A percentile compares a stretch with the other conserved stretches of the same genome.
Evolutionary conservation across 306 rosid species (phyloP).

Genomic region (Cucurbita argyrosperma): DNA sequence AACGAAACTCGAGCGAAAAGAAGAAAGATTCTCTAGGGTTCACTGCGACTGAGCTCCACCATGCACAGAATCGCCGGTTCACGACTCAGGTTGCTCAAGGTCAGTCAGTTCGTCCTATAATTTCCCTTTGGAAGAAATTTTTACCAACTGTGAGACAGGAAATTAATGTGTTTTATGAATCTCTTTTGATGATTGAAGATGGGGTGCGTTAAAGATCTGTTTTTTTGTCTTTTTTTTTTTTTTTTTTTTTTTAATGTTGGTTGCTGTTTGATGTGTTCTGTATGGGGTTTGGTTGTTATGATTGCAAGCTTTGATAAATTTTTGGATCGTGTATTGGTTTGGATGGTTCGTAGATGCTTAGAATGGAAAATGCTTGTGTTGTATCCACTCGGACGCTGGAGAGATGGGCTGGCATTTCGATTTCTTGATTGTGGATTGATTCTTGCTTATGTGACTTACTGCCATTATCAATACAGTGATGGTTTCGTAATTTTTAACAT

Average conservation of each 20-base stretch:
- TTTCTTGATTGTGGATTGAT: not conserved
- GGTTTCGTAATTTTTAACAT: not conserved
- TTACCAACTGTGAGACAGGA: not conserved
- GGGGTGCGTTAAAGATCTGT: conserved; percentile 1
- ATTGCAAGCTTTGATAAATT: not conserved
- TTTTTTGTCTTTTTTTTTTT: not conserved
- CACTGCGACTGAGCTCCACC: conserved; percentile 6
- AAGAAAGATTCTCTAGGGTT: not conserved
- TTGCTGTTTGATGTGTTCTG: not conserved
- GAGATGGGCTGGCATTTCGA: not conserved
- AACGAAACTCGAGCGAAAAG: not conserved
- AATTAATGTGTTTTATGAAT: not conserved
- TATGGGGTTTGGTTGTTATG: not conserved
- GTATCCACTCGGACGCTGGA: not conserved
- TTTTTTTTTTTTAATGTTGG: not conserved
- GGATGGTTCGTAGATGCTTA: not conserved
- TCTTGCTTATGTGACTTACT: not conserved
- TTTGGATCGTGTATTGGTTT: not conserved
- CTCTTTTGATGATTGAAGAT: not conserved
- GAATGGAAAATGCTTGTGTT: not conserved
- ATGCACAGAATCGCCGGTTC: conserved; percentile 69
- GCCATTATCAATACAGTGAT: not conserved
- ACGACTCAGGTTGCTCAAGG: conserved; percentile 61
- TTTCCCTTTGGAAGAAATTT: not conserved
- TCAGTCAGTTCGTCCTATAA: conserved; percentile 14